These are phyloP conservation scores for Cyclotella kingstonii DNA, from an alignment of 108 stramenopile genomes.

Conservation along the genomic window DNA sequence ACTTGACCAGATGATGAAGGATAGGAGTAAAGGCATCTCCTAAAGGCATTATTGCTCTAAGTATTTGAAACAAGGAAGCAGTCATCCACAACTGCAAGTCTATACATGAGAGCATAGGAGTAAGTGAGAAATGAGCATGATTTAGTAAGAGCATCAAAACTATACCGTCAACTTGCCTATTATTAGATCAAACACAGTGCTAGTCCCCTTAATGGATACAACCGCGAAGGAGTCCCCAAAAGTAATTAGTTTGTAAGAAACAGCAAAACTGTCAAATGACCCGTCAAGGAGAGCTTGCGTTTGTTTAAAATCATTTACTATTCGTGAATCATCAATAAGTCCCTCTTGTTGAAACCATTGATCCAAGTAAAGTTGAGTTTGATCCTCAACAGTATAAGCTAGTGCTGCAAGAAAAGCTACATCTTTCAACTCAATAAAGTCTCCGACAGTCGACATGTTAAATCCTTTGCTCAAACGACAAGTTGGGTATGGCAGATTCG, in stretches of 20 bases:
- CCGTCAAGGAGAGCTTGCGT: background rate
- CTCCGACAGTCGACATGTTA: background rate
- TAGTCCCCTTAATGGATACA: conserved; percentile 65
- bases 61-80: background rate
- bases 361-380: conserved; percentile 34
- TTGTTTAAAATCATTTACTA: conserved; percentile 43
- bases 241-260: conserved; percentile 52
- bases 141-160: too few species aligned
- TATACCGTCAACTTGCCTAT: too few species aligned
- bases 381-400: conserved; percentile 38
- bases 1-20: background rate
- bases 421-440: conserved; percentile 34
- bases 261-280: conserved; percentile 32
- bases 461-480: conserved; percentile 29
- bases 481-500: conserved; percentile 34
- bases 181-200: conserved; percentile 61
- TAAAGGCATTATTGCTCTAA: background rate
- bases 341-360: conserved; percentile 60
- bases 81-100: background rate
- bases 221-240: conserved; percentile 39
- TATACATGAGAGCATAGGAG: background rate
- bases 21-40: background rate
- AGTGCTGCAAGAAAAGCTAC: conserved; percentile 51
- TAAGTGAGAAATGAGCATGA: background rate
- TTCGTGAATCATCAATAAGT: conserved; percentile 34